Conservation (phyloP, 495 filamentous ascomycete genomes). For the Acidomyces sp. region DNA sequence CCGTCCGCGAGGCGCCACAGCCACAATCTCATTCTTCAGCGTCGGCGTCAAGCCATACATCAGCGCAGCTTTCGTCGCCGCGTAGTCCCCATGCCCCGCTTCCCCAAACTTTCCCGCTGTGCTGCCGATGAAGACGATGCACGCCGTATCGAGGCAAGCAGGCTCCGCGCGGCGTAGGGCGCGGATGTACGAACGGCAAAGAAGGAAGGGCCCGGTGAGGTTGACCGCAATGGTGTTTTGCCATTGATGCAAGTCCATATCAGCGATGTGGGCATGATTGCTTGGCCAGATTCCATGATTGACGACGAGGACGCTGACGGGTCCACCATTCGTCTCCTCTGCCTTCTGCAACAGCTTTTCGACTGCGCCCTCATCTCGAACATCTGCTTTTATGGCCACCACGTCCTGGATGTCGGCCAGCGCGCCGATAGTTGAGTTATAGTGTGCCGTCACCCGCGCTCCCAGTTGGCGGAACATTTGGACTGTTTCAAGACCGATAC, state of each 20-base stretch:
- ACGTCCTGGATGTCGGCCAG: slow-evolving; percentile 3
- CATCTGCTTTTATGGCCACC: slow-evolving; percentile 12
- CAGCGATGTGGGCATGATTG: slow-evolving; percentile 12
- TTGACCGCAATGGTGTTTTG: slow-evolving; percentile 17
- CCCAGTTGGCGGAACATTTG: slow-evolving; percentile 11
- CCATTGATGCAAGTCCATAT: slow-evolving; percentile 15
- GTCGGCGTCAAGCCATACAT: slow-evolving; percentile 18
- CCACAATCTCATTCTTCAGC: slow-evolving; percentile 21
- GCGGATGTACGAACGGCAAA: slow-evolving; percentile 9
- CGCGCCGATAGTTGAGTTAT: slow-evolving; percentile 9
- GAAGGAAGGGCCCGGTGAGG: slow-evolving; percentile 17
- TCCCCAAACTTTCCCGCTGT: slow-evolving; percentile 21
- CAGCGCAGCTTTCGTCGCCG: slow-evolving; percentile 14
- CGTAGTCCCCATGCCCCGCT: slow-evolving; percentile 19
- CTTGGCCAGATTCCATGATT: slow-evolving; percentile 18
- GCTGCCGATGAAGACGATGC: slow-evolving; percentile 17
- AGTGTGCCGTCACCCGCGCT: slow-evolving; percentile 17
- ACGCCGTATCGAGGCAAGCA: slow-evolving; percentile 1
- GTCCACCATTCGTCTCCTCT: slow-evolving; percentile 6
- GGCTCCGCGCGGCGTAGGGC: slow-evolving; percentile 1
- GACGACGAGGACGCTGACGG: slow-evolving; percentile 14
- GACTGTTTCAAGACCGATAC: slow-evolving; percentile 16
- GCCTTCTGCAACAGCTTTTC: slow-evolving; percentile 8
- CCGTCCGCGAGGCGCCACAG: slow-evolving; percentile 11
- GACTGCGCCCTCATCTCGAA: slow-evolving; percentile 13